Evolutionary conservation across 192 early-diverging fungal genomes (phyloP), one percentile per base, ranked within the genome.

Genomic region (Phlyctochytrium planicorne): DNA sequence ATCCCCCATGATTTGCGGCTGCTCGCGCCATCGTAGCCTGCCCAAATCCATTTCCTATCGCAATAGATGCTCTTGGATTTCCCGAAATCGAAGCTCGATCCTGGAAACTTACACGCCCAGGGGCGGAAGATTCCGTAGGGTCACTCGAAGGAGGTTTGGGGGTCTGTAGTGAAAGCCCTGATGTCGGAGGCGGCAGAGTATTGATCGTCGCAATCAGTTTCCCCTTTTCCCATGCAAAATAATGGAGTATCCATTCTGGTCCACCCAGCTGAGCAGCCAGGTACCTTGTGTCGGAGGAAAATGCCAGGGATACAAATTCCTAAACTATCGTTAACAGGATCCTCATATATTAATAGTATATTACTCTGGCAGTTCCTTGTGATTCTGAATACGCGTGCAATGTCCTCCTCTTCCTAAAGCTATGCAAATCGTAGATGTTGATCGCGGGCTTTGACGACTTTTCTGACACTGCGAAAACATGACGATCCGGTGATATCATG

Each of bases 161-260:
- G n/a, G n/a, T n/a, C n/a, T n/a, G n/a, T n/a, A n/a, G n/a, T n/a
- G n/a, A n/a, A n/a, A n/a, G n/a, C n/a, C n/a, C n/a, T n/a, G n/a
- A n/a, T n/a, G n/a, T n/a, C n/a, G n/a, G n/a, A n/a, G n/a, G n/a
- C 2, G 70, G 47, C 17, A 56, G 34, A 29, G 68, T 73, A 50
- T 52, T 34, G 2, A 70, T 23, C 20, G 71, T 70, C 1, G 75
- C 81, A 1, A 82, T 20, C 10, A 75, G 63, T 53, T 79, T 80
- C 0, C 78, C 80, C 60, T 84, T 84, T 64, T 86, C 84, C 84
- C 84, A 86, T n/a, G 71, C 35, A 40, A 70, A 86, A 52, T 71
- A 84, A 53, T 78, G 76, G 33, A 86, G 66, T 2, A 72, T 65
- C 76, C 80, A 82, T 52, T 84, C 80, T 17, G 84, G 84, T 2